These are phyloP conservation scores for Penicillium antarcticum DNA, from an alignment of 495 filamentous ascomycete species.

Conservation along the genomic window DNA sequence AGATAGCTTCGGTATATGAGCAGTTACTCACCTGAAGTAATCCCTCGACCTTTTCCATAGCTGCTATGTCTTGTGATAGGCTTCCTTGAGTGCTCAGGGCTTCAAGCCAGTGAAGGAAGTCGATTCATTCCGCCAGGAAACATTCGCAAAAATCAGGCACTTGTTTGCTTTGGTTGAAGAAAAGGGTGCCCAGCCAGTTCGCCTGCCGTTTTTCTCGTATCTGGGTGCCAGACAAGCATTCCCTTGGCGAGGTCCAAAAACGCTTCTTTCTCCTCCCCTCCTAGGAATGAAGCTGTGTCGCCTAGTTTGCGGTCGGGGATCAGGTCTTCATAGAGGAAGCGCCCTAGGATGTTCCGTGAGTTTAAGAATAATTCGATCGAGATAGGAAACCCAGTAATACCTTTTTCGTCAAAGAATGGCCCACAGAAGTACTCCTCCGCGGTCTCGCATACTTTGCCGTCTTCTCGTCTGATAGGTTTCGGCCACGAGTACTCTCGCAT, in stretches of 20 bases:
- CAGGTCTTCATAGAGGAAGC: conserved; percentile 33
- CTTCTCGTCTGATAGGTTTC: conserved; percentile 30
- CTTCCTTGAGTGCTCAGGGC: conserved; percentile 26
- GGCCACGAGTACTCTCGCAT: conserved; percentile 36
- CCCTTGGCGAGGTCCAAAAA: conserved; percentile 40
- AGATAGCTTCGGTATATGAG: background rate
- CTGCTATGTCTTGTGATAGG: conserved; percentile 19
- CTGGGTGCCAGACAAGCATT: conserved; percentile 40
- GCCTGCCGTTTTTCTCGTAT: conserved; percentile 31
- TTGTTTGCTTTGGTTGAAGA: conserved; percentile 33
- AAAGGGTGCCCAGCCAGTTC: conserved; percentile 36
- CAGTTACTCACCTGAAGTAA: conserved; percentile 13
- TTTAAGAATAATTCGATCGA: conserved; percentile 21
- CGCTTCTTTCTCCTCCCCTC: conserved; percentile 36
- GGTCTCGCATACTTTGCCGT: conserved; percentile 32
- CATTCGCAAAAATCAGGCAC: conserved; percentile 22
- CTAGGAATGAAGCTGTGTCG: conserved; percentile 28
- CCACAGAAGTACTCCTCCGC: conserved; percentile 36
- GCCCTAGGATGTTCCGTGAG: conserved; percentile 32
- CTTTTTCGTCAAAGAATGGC: conserved; percentile 36
- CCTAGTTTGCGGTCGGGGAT: conserved; percentile 32
- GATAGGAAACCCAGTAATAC: conserved; percentile 25
- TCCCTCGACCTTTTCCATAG: conserved; percentile 8
- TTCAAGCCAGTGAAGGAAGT: conserved; percentile 35
- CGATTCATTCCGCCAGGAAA: conserved; percentile 20